A percentile compares a stretch with the other conserved stretches of the same genome.
Evolutionary conservation across 495 filamentous ascomycete genomes (phyloP).

Genomic region (Astrothelium macrocarpum): DNA sequence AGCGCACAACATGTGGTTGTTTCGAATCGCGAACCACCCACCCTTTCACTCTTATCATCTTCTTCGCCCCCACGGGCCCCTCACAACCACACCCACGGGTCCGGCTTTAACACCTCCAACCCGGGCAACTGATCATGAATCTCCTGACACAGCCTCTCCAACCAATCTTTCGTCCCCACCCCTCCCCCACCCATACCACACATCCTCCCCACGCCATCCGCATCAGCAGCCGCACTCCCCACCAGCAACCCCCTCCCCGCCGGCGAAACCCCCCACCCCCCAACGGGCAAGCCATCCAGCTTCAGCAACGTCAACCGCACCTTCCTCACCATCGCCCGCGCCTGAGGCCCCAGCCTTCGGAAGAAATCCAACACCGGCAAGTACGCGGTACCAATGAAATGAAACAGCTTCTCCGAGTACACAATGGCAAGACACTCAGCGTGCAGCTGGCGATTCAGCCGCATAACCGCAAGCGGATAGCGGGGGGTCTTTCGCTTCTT

Average conservation of each 20-base stretch:
- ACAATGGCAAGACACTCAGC: slow-evolving; percentile 22
- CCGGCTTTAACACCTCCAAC: slow-evolving; percentile 1
- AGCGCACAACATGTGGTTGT: background rate
- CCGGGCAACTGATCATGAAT: slow-evolving; percentile 5
- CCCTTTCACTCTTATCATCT: background rate
- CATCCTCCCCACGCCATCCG: slow-evolving; percentile 34
- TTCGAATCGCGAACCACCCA: background rate
- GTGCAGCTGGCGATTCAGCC: slow-evolving; percentile 24
- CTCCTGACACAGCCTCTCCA: slow-evolving; percentile 1
- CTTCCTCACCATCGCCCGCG: slow-evolving; percentile 22
- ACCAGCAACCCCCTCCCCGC: background rate
- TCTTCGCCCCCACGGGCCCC: background rate
- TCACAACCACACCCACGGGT: slow-evolving; percentile 1
- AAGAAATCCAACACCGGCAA: slow-evolving; percentile 27
- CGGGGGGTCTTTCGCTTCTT: slow-evolving; percentile 3
- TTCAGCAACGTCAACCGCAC: slow-evolving; percentile 23
- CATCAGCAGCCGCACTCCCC: slow-evolving; percentile 18
- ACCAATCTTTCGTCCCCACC: background rate
- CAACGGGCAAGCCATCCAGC: slow-evolving; percentile 12
- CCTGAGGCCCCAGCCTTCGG: slow-evolving; percentile 22
- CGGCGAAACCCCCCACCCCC: background rate
- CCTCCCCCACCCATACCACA: no score
- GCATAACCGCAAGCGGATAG: slow-evolving; percentile 18
- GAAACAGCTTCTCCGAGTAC: slow-evolving; percentile 26
- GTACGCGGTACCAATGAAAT: slow-evolving; percentile 26